Base-by-base conservation (phyloP, 2,329 filamentous ascomycete species). In the Alternaria viburni region DNA sequence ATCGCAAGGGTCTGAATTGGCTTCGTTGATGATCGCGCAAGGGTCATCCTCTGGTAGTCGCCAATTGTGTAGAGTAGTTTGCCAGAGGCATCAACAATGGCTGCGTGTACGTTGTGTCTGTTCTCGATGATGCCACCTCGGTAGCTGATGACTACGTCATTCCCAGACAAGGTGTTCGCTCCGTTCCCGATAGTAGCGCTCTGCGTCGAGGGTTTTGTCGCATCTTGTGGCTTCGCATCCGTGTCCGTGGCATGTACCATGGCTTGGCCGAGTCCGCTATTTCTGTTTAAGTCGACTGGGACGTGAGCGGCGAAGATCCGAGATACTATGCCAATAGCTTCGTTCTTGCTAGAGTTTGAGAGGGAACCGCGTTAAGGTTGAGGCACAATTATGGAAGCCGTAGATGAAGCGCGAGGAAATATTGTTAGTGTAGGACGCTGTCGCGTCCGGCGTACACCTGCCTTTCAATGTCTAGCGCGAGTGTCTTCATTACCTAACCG, bases 401-500 rank as follows among this genome's bases (percentile, higher is more conserved):
- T 36, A 8, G 0, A 21, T 52, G 15, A 6, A 23, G 49, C 15
- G 13, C 19, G 49, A 52, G 4, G 49, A 23, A 52, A 25, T 41
- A 30, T 25, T 10, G 25, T 32, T 56, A 30, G 23, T 30, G 54
- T 19, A 45, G 15, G 3, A 55, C 19, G 28, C n/a, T 21, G 28
- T 36, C 44, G 21, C 45, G 30, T 52, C 30, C 28, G 30, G 19
- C 19, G 13, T 41, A 52, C 49, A 41, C 49, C 49, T 52, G 28
- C 49, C 49, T 52, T 52, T 52, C 49, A 41, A 52, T n/a, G 30
- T 52, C 49, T 52, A 52, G 49, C 28, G 49, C 19, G 19, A 36
- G n/a, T 9, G 5, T 11, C 30, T 23, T 17, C 4, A 52, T 52
- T 41, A 52, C 49, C 49, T 52, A 52, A 52, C 21, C 12, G 7